Conservation (phyloP, 164 flowering plant genomes). For the Annona squamosa region DNA sequence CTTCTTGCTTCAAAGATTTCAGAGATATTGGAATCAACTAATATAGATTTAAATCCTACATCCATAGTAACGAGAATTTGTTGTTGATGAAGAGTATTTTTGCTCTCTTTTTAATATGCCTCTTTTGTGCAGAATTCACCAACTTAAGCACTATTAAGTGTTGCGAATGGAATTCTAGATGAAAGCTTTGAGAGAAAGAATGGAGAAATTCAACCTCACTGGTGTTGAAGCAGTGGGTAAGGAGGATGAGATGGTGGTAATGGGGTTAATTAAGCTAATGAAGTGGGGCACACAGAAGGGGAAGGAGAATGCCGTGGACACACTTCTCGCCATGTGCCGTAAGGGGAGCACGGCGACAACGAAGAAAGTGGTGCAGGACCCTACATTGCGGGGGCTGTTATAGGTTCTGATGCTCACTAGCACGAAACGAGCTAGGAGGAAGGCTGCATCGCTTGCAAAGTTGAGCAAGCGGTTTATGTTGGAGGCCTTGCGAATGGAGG, state of each 20-base stretch:
- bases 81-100: too few species aligned
- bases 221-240: conserved; percentile 71
- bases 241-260: conserved; percentile 53
- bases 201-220: too few species aligned
- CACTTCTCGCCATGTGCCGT: conserved; percentile 77
- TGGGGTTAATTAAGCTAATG: conserved; percentile 71
- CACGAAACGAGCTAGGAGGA: conserved; percentile 82
- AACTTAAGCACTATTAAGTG: too few species aligned
- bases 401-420: conserved; percentile 66
- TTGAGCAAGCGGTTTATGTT: conserved; percentile 70
- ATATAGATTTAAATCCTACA: too few species aligned
- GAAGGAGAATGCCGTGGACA: conserved; percentile 89
- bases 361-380: conserved; percentile 55
- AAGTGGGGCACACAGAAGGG: conserved; percentile 77
- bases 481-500: conserved; percentile 43
- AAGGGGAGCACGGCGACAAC: conserved; percentile 68
- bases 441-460: conserved; percentile 92
- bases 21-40: too few species aligned
- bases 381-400: conserved; percentile 67
- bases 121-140: too few species aligned
- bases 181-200: too few species aligned
- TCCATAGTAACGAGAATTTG: too few species aligned
- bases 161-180: too few species aligned
- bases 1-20: too few species aligned
- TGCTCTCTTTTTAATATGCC: too few species aligned